Percentiles rank a stretch among this genome's conserved stretches.
Conservation (phyloP, 345 rosid genomes). For the Bruguiera gymnorhiza region DNA sequence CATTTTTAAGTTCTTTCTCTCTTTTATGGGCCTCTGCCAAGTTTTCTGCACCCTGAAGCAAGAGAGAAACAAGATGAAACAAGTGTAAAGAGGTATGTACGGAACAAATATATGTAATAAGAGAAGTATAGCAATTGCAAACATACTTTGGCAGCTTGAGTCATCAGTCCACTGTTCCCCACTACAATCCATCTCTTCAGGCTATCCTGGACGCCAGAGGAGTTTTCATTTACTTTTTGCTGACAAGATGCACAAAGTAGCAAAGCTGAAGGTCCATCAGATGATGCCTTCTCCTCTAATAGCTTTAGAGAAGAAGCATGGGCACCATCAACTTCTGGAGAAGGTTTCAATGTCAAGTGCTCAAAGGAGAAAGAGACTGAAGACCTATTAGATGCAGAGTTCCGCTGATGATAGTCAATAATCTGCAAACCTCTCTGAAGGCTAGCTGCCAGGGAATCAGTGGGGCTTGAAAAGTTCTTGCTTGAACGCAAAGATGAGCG, state of each 20-base stretch:
- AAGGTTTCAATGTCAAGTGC: conserved; percentile 61
- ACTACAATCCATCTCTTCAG: conserved; percentile 47
- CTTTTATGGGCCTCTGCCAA: conserved; percentile 35
- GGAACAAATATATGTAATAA: too few species aligned
- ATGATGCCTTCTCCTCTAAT: conserved; percentile 30
- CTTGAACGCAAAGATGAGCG: conserved; percentile 73
- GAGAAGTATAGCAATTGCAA: neutral
- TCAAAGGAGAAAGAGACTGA: conserved; percentile 75
- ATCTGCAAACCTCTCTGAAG: conserved; percentile 86
- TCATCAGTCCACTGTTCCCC: neutral
- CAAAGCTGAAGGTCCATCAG: conserved; percentile 33
- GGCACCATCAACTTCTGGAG: conserved; percentile 50
- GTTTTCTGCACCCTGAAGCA: conserved; percentile 43
- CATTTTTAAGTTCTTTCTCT: conserved; percentile 59
- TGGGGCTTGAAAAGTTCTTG: conserved; percentile 58
- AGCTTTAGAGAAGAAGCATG: conserved; percentile 42
- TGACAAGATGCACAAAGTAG: conserved; percentile 69
- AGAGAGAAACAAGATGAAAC: conserved; percentile 7
- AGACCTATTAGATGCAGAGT: conserved; percentile 53
- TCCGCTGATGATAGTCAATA: conserved; percentile 64
- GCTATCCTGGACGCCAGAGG: conserved; percentile 45
- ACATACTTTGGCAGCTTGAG: conserved; percentile 25
- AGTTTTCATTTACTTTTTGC: conserved; percentile 37
- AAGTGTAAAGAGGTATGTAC: neutral
- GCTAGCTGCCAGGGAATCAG: conserved; percentile 91